Conservation (phyloP, 257 asterid genomes). For the Fraxinus excelsior region DNA sequence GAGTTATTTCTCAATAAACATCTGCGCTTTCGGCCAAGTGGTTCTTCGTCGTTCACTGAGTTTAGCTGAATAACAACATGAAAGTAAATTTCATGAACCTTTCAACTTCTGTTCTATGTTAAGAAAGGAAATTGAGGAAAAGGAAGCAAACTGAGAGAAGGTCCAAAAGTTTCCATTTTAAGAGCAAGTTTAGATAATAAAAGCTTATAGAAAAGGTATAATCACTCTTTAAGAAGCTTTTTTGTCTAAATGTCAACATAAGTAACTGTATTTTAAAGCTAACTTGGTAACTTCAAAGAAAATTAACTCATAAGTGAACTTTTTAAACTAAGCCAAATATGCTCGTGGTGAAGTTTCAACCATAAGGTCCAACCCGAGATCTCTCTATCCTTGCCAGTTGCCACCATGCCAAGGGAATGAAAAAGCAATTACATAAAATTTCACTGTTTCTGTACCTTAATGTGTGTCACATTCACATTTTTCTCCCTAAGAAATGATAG, state of each 20-base stretch:
- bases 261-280: no score
- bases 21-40: conserved; percentile 23
- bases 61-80: neutral
- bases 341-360: neutral
- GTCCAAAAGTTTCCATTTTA: no score
- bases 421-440: neutral
- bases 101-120: neutral
- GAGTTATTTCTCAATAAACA: conserved; percentile 38
- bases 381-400: neutral
- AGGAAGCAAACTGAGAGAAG: no score
- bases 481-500: conserved; percentile 54
- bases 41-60: conserved; percentile 27
- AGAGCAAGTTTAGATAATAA: no score
- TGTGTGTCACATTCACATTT: conserved; percentile 46
- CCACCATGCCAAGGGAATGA: neutral
- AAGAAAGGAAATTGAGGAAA: neutral
- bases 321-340: neutral
- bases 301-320: neutral
- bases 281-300: no score
- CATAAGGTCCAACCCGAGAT: neutral
- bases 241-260: no score
- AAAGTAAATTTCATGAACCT: neutral
- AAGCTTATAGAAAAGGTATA: no score
- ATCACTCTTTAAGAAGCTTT: no score
- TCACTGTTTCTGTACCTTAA: conserved; percentile 44